Evolutionary conservation across 2,329 filamentous ascomycete genomes (phyloP), one percentile per base, ranked within the genome.

Genomic region (Helotiales sp.): DNA sequence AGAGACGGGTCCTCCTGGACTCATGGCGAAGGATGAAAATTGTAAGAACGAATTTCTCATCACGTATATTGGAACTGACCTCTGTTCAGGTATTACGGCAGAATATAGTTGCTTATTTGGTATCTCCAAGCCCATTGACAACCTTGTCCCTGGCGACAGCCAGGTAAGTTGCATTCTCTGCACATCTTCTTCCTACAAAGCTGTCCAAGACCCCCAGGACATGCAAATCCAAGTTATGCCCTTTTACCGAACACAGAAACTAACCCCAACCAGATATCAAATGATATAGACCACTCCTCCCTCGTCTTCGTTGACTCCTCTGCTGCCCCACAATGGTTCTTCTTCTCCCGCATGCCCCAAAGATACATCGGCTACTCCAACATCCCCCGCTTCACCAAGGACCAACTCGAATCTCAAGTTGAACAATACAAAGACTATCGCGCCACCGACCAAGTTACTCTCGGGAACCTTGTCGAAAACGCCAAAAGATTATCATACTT

Each of bases 31-130:
- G 36, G 65, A 64, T 42, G 46, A 63, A 38, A 54, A 29, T 34
- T 52, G 65, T 63, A 44, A 64, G 59, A 10, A 9, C 17, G 25
- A 2, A 13, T 17, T 17, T 46, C 31, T 19, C 54, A 40, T 15
- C 29, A 15, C 27, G 13, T 42, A 31, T 9, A 19, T 22, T n/a
- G 30, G 57, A 52, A 4, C 57, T 59, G 44, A 59, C 24, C 9
- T 30, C 19, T n/a, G 2, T 12, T 27, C 17, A 70, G 66, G 49
- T 27, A 62, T 67, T 13, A 57, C 61, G 22, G 64, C 65, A 36
- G 63, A 66, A 62, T 68, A 67, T 40, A 64, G 31, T 33, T 65
- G 61, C 49, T 46, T 67, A 19, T 68, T 67, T 24, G 66, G 66
- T 6, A 62, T 67, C 7, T 55, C 64, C 3, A 42, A 46, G 2